These are phyloP conservation scores for Obelidium mucronatum DNA, from an alignment of 192 early-diverging fungal species.

Conservation along the genomic window DNA sequence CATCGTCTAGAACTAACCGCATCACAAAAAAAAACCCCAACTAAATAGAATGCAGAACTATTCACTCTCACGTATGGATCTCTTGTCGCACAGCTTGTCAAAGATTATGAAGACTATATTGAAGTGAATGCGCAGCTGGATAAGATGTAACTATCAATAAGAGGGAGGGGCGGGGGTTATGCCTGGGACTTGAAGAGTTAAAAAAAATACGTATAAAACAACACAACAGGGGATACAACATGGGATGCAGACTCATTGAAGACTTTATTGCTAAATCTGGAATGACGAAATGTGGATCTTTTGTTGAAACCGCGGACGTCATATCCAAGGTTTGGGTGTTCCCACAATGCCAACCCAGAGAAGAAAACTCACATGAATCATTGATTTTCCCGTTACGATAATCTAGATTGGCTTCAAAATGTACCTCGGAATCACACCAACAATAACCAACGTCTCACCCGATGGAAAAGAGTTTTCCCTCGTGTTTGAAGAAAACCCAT, in stretches of 20 bases:
- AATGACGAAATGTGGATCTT: constrained; percentile 83
- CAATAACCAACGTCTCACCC: constrained; percentile 78
- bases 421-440: constrained; percentile 91
- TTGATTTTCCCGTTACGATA: background rate
- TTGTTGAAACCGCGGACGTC: constrained; percentile 91
- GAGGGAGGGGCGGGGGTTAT: background rate
- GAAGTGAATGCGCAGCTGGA: constrained; percentile 97
- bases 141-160: constrained; percentile 77
- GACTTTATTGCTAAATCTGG: constrained; percentile 89
- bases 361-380: constrained; percentile 8
- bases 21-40: background rate
- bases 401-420: constrained; percentile 90
- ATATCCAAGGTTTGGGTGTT: constrained; percentile 79
- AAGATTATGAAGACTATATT: constrained; percentile 90
- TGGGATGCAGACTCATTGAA: constrained; percentile 93
- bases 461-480: constrained; percentile 94
- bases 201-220: background rate
- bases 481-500: constrained; percentile 93
- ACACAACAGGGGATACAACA: constrained; percentile 90
- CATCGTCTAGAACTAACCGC: background rate
- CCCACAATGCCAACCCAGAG: background rate
- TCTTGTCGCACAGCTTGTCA: constrained; percentile 91
- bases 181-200: background rate
- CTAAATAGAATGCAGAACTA: constrained; percentile 82
- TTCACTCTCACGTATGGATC: constrained; percentile 99